Evolutionary conservation across 2,329 filamentous ascomycete genomes (phyloP).

Genomic region (Colletotrichum tamarilloi): DNA sequence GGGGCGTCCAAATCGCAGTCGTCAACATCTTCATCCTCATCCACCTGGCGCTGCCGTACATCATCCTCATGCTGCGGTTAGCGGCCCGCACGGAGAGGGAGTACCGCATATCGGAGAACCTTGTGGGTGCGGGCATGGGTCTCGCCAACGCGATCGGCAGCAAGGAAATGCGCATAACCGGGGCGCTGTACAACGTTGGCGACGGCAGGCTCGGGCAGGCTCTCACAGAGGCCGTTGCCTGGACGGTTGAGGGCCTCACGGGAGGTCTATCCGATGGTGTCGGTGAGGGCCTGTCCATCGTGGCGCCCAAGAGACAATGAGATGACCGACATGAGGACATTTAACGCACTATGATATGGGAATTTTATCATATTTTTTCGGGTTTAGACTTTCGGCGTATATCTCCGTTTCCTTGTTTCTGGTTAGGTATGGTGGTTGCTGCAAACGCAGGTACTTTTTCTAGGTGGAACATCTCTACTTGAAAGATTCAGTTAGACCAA

Average conservation of each 20-base stretch:
- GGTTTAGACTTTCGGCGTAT: conserved; percentile 26
- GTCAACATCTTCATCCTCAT: conserved; percentile 69
- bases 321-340: not conserved
- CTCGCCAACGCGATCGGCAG: conserved; percentile 65
- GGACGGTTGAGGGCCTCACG: conserved; percentile 72
- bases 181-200: conserved; percentile 68
- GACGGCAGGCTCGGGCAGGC: conserved; percentile 73
- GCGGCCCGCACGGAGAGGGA: conserved; percentile 73
- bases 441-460: not conserved
- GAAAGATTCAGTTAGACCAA: not conserved
- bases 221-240: conserved; percentile 65
- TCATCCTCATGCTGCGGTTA: conserved; percentile 63
- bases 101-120: conserved; percentile 71
- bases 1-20: conserved; percentile 65
- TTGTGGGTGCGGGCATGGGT: conserved; percentile 63
- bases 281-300: conserved; percentile 47
- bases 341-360: not conserved
- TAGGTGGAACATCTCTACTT: not conserved
- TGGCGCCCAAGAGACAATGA: conserved; percentile 30
- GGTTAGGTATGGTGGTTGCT: not conserved
- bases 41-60: conserved; percentile 71
- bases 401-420: conserved; percentile 4
- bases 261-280: conserved; percentile 76
- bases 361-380: not conserved
- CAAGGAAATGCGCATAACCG: conserved; percentile 61